These are phyloP conservation scores for Pseudocercospora musae DNA, from an alignment of 2,329 filamentous ascomycete genomes.

Conservation along the genomic window DNA sequence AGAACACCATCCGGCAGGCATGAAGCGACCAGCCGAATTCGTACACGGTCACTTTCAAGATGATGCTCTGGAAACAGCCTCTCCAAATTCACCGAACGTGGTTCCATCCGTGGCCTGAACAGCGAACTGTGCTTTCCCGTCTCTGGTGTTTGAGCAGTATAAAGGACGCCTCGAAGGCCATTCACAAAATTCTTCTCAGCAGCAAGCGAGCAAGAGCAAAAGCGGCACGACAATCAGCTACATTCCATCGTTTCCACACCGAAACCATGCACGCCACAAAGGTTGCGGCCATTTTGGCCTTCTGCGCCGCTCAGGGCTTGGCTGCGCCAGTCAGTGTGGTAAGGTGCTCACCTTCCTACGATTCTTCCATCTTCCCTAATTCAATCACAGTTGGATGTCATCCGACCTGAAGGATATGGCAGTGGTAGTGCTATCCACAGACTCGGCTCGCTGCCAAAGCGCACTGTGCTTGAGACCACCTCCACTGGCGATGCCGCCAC, in stretches of 20 bases:
- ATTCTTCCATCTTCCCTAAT: not conserved
- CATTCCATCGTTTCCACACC: not conserved
- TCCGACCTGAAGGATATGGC: not conserved
- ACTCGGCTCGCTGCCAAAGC: not conserved
- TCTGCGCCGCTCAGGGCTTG: not conserved
- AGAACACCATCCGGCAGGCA: not conserved
- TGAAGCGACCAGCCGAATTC: not conserved
- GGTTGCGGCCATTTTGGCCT: not conserved
- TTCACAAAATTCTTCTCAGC: not conserved
- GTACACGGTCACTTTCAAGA: not conserved
- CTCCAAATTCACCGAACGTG: not conserved
- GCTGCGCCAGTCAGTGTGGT: not conserved
- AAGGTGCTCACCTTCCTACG: not conserved
- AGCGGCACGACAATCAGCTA: not conserved
- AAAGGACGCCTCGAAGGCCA: not conserved
- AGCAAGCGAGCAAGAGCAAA: not conserved
- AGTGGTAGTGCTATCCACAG: not conserved
- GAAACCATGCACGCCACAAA: not conserved
- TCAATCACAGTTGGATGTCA: not conserved
- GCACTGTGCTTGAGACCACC: not conserved
- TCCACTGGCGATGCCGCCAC: not conserved
- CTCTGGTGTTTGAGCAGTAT: not conserved
- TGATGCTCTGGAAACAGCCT: not conserved
- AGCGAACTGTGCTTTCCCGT: not conserved
- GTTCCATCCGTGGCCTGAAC: not conserved